Evolutionary conservation across 768 basidiomycete species (phyloP).

Genomic region (Boletus sp.): DNA sequence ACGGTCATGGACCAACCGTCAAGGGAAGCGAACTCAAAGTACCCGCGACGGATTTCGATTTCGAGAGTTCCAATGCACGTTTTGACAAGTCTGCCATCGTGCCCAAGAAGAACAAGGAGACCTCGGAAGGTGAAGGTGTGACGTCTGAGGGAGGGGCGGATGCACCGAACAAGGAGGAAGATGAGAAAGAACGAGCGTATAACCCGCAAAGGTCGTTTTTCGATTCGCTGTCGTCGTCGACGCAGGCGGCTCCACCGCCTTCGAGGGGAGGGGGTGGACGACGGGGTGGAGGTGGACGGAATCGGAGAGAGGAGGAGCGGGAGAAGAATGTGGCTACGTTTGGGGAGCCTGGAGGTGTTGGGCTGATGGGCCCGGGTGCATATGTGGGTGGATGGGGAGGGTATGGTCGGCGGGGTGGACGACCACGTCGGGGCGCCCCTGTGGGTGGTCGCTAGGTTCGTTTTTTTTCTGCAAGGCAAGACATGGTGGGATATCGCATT

Average conservation of each 20-base stretch:
- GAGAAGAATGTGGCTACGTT: slow-evolving; percentile 86
- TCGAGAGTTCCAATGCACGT: slow-evolving; percentile 69
- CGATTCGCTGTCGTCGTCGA: slow-evolving; percentile 60
- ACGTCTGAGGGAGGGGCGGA: slow-evolving; percentile 32
- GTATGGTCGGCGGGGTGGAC: slow-evolving; percentile 51
- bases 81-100: slow-evolving; percentile 72
- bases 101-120: slow-evolving; percentile 33
- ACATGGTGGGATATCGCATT: neutral
- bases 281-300: slow-evolving; percentile 54
- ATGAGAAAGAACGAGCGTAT: slow-evolving; percentile 54
- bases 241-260: slow-evolving; percentile 33
- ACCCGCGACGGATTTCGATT: slow-evolving; percentile 80
- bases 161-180: slow-evolving; percentile 31
- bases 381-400: slow-evolving; percentile 82
- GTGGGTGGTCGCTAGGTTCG: slow-evolving; percentile 20
- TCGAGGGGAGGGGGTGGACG: slow-evolving; percentile 41
- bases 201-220: slow-evolving; percentile 82
- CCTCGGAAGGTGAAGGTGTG: slow-evolving; percentile 30
- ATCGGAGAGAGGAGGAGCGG: slow-evolving; percentile 77
- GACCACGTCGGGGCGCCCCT: slow-evolving; percentile 36
- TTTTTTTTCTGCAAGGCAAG: neutral
- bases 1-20: slow-evolving; percentile 23
- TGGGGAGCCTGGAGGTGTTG: slow-evolving; percentile 80
- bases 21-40: slow-evolving; percentile 49
- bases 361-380: slow-evolving; percentile 73